A percentile compares a stretch with the other conserved stretches of the same genome.
Conservation (phyloP, 371 early-diverging fungal genomes). For the Batkoa obscura region DNA sequence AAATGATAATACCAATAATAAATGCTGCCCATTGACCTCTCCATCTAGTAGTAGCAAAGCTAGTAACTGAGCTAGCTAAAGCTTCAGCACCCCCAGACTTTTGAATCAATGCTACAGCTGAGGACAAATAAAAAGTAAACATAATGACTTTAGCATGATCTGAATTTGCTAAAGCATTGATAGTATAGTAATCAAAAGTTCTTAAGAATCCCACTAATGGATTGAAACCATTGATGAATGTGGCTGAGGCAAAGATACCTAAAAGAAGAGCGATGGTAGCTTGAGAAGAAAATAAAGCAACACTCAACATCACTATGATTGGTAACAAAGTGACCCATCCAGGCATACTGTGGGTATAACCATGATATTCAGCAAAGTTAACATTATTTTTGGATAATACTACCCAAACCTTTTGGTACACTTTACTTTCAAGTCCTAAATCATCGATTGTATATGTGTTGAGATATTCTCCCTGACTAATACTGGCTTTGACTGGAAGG, state of each 20-base stretch:
- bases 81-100: conserved; percentile 7
- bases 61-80: background rate
- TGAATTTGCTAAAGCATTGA: conserved; percentile 1
- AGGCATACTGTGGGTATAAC: background rate
- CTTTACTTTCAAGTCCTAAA: background rate
- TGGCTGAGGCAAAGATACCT: conserved; percentile 3
- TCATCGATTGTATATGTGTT: background rate
- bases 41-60: conserved; percentile 5
- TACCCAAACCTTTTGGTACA: background rate
- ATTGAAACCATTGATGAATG: conserved; percentile 7
- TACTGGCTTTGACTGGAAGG: too few relatives aligned
- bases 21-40: conserved; percentile 5
- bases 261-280: conserved; percentile 2
- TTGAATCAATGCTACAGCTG: conserved; percentile 4
- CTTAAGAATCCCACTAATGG: conserved; percentile 3
- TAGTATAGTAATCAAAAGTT: conserved; percentile 3
- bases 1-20: conserved; percentile 3
- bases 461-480: background rate
- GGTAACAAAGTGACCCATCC: conserved; percentile 5
- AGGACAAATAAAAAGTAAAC: conserved; percentile 5
- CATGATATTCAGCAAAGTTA: background rate
- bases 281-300: conserved; percentile 1
- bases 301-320: background rate
- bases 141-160: conserved; percentile 6
- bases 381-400: background rate